Conservation (phyloP, 2,329 filamentous ascomycete species). For the Penicillium corylophilum region DNA sequence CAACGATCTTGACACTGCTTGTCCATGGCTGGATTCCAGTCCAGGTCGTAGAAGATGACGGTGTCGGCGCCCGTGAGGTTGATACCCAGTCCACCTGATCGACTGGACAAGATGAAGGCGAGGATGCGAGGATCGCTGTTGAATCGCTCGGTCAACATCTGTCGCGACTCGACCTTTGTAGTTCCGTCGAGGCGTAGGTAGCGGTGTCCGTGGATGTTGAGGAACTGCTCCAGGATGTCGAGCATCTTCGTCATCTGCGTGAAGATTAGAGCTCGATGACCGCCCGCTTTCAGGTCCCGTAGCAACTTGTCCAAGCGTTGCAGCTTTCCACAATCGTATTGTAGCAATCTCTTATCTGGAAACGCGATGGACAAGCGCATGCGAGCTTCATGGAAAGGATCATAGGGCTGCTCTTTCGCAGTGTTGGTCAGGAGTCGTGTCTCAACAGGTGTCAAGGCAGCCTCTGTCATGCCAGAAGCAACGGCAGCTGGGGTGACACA, state of each 20-base stretch:
- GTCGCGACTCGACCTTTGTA: slow-evolving; percentile 92
- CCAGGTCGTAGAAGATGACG: slow-evolving; percentile 97
- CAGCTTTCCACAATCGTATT: slow-evolving; percentile 97
- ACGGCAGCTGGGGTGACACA: slow-evolving; percentile 90
- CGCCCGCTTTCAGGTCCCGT: slow-evolving; percentile 80
- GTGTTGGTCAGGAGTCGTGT: slow-evolving; percentile 46
- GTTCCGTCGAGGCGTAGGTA: slow-evolving; percentile 96
- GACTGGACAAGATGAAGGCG: slow-evolving; percentile 91
- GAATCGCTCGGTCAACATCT: slow-evolving; percentile 94
- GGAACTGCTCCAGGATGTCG: slow-evolving; percentile 94
- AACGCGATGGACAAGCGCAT: slow-evolving; percentile 95
- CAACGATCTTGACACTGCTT: slow-evolving; percentile 98
- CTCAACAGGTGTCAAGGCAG: slow-evolving; percentile 65
- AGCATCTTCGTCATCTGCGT: slow-evolving; percentile 99
- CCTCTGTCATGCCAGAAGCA: slow-evolving; percentile 70
- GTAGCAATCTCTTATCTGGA: slow-evolving; percentile 90
- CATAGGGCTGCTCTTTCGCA: slow-evolving; percentile 58
- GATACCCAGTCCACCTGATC: slow-evolving; percentile 91
- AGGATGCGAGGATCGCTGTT: slow-evolving; percentile 91
- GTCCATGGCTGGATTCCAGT: slow-evolving; percentile 99
- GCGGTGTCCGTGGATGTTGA: slow-evolving; percentile 96
- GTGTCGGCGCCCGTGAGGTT: slow-evolving; percentile 96
- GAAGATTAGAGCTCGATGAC: slow-evolving; percentile 94
- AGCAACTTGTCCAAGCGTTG: slow-evolving; percentile 85
- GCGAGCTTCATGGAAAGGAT: slow-evolving; percentile 91